These are phyloP conservation scores for Backusella tuberculispora DNA, from an alignment of 192 early-diverging fungal genomes.

Conservation along the genomic window DNA sequence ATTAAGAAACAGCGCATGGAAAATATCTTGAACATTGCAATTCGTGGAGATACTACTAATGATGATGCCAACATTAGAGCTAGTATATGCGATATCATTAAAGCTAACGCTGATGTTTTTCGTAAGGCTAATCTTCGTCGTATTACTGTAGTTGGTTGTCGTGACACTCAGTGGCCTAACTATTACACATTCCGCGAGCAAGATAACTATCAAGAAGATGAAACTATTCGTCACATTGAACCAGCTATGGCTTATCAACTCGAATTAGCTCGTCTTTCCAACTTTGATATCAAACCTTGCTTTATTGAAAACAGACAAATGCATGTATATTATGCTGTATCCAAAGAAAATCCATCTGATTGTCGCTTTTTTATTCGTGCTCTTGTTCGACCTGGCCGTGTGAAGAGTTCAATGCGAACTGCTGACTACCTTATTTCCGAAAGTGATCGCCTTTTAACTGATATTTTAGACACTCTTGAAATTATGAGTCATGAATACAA, in stretches of 20 bases:
- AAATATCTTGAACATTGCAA: conserved; percentile 86
- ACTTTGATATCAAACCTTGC: conserved; percentile 97
- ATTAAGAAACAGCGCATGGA: conserved; percentile 51
- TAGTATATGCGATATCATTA: conserved; percentile 67
- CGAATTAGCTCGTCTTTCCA: conserved; percentile 87
- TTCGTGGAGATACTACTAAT: conserved; percentile 66
- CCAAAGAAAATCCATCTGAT: conserved; percentile 94
- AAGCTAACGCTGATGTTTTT: conserved; percentile 60
- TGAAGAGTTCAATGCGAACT: conserved; percentile 79
- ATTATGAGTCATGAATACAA: conserved; percentile 85
- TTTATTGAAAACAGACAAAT: conserved; percentile 94
- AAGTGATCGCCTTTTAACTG: conserved; percentile 86
- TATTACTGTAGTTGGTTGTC: conserved; percentile 87
- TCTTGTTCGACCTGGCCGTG: conserved; percentile 88
- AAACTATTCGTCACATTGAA: conserved; percentile 97
- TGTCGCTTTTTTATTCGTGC: conserved; percentile 98
- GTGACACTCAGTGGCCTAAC: conserved; percentile 80
- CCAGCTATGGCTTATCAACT: conserved; percentile 98
- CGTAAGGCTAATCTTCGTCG: conserved; percentile 82
- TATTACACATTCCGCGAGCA: conserved; percentile 97
- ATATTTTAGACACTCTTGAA: conserved; percentile 94
- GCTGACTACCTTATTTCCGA: conserved; percentile 94
- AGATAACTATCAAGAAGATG: conserved; percentile 84
- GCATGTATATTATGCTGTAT: conserved; percentile 94
- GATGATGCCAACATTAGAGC: conserved; percentile 69